Evolutionary conservation across 2,329 filamentous ascomycete species (phyloP), one percentile per base, ranked within the genome.

Genomic region (Chaetomium olivaceum): DNA sequence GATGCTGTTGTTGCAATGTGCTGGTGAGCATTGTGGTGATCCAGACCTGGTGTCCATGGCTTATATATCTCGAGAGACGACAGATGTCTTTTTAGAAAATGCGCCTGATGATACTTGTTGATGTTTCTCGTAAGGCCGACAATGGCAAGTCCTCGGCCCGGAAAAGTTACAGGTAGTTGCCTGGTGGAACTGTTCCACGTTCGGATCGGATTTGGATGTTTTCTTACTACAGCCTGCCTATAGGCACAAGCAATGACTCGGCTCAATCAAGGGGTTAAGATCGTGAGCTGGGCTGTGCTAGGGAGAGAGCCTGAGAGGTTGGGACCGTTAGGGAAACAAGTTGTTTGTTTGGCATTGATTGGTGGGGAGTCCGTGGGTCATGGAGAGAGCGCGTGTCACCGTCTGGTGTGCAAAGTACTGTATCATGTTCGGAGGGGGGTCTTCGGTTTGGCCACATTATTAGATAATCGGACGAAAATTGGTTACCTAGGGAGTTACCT

Each of bases 281-380:
- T 27, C 4, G 33, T 25, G 33, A 16, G 29, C 55, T 58, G 55
- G 55, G 55, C 55, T 58, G 55, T 58, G 55, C 55, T 43, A 27
- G 33, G 12, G 31, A 43, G 31, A 43, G 21, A 43, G n/a, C 12
- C 14, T 55, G 12, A 16, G 16, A 5, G 31, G 23, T 23, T 12
- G 27, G 27, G 27, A 29, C 27, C 27, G 31, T 33, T 9, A 7
- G 31, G 31, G 31, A 33, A 33, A 11, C 31, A 9, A 33, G 31
- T 11, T 2, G 27, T 1, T 3, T 36, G 29, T n/a, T 39, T 19
- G n/a, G 29, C 31, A 56, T 25, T 25, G 31, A 31, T 25, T 56
- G 29, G 54, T 56, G 29, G n/a, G n/a, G 36, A 56, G 36, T 43
- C 36, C 36, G 36, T 43, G 36, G 36, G 36, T 43, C 36, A 19